phyloP scores from a whole-genome alignment of 2,329 filamentous ascomycete species.

The Polytolypa hystricis region DNA sequence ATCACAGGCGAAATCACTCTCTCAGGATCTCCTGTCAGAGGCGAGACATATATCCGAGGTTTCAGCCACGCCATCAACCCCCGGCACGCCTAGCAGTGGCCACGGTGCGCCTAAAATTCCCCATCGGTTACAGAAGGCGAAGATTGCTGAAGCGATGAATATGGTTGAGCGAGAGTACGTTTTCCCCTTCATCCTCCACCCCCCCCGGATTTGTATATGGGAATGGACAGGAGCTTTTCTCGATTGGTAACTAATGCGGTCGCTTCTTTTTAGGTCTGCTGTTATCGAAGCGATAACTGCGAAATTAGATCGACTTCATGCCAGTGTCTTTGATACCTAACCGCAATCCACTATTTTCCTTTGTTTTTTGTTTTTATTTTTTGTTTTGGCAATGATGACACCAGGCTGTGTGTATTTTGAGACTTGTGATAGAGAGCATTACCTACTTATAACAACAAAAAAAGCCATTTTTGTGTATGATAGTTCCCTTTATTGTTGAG shows the following conservation, averaged over 20 bases:
- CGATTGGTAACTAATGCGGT: constrained; percentile 9
- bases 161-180: constrained; percentile 41
- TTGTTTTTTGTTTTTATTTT: background rate
- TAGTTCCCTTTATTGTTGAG: too few relatives aligned
- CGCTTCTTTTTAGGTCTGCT: constrained; percentile 22
- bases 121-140: constrained; percentile 34
- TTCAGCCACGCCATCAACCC: constrained; percentile 18
- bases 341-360: background rate
- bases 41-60: constrained; percentile 21
- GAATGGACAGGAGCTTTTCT: background rate
- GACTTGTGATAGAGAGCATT: too few relatives aligned
- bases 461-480: too few relatives aligned
- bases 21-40: constrained; percentile 26
- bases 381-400: too few relatives aligned
- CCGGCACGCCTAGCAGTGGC: constrained; percentile 17
- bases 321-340: constrained; percentile 23
- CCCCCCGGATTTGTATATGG: background rate
- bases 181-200: background rate
- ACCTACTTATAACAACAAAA: too few relatives aligned
- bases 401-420: too few relatives aligned
- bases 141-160: constrained; percentile 37
- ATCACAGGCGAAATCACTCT: constrained; percentile 30
- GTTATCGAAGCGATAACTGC: constrained; percentile 34
- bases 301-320: constrained; percentile 29
- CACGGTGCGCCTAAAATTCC: constrained; percentile 25